Base-by-base conservation (phyloP, 768 basidiomycete species). In the button mushroom (Agaricus bisporus) region DNA sequence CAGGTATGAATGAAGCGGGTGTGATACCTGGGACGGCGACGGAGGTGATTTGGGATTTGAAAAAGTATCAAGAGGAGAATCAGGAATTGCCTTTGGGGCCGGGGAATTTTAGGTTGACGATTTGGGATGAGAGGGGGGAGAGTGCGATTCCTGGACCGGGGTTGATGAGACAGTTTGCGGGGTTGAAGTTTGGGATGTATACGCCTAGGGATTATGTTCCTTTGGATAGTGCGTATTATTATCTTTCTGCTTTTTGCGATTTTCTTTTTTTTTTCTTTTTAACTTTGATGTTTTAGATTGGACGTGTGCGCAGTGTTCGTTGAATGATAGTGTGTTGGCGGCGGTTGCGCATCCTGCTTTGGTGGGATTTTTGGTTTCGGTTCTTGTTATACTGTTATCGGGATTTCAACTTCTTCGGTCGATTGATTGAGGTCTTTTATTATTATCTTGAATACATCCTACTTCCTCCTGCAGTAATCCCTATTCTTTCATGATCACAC, bases 111-210 rank as follows among this genome's bases (percentile, higher is more conserved):
- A 86, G 83, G 26, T 71, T 92, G 35, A 73, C 77, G 41, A 85
- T 93, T 38, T 85, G 77, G 72, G 90, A 88, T 63, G 83, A 91
- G 46, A 72, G 85, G 59, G 91, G 90, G 0, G 72, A 79, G 9
- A 73, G 69, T 14, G 79, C 83, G 0, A 70, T 71, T 11, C 69
- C 78, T 20, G 62, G 68, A 12, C 77, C 82, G 0, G 91, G 91
- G 3, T 72, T 74, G 57, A 72, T 93, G 58, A 71, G 72, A 51
- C 80, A 84, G 32, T 86, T 88, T 62, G 74, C 75, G 32, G 77
- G 75, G 1, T 70, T 89, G 41, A 71, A 77, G 59, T 93, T 94
- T 71, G 89, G 87, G 41, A 68, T 94, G 58, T 94, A 93, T 63
- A 79, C 80, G 0, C 88, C 90, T 0, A 76, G 79, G 59, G 35